Evolutionary conservation across 768 basidiomycete genomes (phyloP), one percentile per base, ranked within the genome.

Genomic region (Lentinula sp.): DNA sequence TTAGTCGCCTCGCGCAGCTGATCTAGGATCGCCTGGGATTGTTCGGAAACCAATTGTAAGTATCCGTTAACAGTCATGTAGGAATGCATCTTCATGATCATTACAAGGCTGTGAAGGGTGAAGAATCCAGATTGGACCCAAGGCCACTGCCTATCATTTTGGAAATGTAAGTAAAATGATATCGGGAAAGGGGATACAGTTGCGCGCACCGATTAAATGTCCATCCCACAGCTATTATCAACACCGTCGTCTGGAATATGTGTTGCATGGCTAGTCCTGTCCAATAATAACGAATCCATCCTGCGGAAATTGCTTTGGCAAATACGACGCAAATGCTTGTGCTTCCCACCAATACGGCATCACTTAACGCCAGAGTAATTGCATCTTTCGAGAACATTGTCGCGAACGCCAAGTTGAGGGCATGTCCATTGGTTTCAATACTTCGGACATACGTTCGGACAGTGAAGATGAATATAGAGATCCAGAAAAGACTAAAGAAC

Each of bases 41-140:
- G 80, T 37, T 79, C 72, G 16, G 77, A 69, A 12, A 82, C 74
- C 7, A 73, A 71, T 62, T 89, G 83, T 20, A 97, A 84, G 66
- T 91, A 86, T 5, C 96, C 93, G 68, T 98, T 98, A 46, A 89
- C 83, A 20, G 87, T 82, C 71, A 91, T 84, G 73, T 98, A 99
- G 4, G 94, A 97, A 72, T 99, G 95, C 80, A 96, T 88, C 75
- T 97, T 92, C 93, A 95, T 95, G 66, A 94, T 83, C 87, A 95
- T 87, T 62, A 87, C 91, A 20, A 98, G 77, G 8, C 90, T 86
- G 70, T 98, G 95, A 53, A 94, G 73, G 0, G 90, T 95, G 53
- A 95, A 76, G 72, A 90, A 95, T 6, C 93, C 94, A 5, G 90
- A 91, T 70, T 98, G 95, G 5, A 98, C 95, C 95, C 95, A 98